Percentiles rank a stretch among this genome's conserved stretches.
These are phyloP conservation scores for Rhizophagus prolifer DNA, from an alignment of 192 early-diverging fungal genomes.

Conservation along the genomic window DNA sequence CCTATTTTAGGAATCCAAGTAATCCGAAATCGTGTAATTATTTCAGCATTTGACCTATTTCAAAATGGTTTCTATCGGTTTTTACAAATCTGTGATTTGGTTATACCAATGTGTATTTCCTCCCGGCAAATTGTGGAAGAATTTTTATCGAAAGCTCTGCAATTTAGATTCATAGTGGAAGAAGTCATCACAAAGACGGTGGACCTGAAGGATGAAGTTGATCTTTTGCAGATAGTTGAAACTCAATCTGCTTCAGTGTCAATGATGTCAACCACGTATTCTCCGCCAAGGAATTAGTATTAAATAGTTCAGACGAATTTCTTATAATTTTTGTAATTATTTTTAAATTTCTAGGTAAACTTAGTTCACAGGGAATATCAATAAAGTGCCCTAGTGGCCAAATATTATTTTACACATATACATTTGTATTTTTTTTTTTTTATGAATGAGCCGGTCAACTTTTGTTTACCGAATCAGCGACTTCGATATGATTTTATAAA, in stretches of 20 bases:
- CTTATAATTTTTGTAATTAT: no score
- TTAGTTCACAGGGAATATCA: no score
- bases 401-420: no score
- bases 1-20: background rate
- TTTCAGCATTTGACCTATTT: background rate
- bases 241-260: background rate
- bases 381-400: no score
- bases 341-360: no score
- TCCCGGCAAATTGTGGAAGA: background rate
- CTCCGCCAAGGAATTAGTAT: slow-evolving; percentile 2
- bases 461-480: no score
- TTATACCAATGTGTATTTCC: background rate
- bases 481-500: no score
- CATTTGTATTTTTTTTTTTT: no score
- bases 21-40: background rate
- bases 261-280: slow-evolving; percentile 18
- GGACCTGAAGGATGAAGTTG: background rate
- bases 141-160: background rate
- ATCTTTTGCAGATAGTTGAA: slow-evolving; percentile 12
- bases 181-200: no score
- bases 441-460: no score
- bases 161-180: no score
- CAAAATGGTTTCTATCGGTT: background rate
- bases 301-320: background rate
- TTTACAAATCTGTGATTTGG: background rate